Conservation (phyloP, 306 rosid species). For the Carpinus viminea region DNA sequence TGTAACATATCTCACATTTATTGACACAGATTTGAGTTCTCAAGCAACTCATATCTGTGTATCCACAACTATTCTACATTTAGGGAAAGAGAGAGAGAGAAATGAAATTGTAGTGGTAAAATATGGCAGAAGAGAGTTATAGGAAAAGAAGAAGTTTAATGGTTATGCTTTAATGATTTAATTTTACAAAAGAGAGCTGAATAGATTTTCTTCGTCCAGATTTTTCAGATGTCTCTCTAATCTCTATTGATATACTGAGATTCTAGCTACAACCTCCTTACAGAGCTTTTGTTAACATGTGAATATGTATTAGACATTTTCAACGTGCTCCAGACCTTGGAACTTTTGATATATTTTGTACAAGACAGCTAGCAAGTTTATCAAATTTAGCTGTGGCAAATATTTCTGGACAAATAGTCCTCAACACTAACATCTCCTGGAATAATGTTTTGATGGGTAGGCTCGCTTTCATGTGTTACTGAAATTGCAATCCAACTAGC, state of each 20-base stretch:
- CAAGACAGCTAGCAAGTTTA: not conserved
- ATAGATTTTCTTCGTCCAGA: not conserved
- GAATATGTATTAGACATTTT: not conserved
- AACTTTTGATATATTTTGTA: not conserved
- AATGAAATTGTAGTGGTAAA: too few relatives aligned
- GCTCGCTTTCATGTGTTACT: not conserved
- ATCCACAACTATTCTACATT: too few relatives aligned
- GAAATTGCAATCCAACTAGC: not conserved
- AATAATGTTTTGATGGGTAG: not conserved
- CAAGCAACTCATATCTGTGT: too few relatives aligned
- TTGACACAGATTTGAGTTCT: too few relatives aligned
- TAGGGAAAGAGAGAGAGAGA: too few relatives aligned
- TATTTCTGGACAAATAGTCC: not conserved
- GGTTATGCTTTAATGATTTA: not conserved
- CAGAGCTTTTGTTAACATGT: not conserved
- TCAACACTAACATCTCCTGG: not conserved
- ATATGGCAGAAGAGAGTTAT: not conserved
- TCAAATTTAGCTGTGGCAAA: not conserved
- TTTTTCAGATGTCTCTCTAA: constrained; percentile 6
- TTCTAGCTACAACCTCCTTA: not conserved
- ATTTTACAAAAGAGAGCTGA: not conserved
- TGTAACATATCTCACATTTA: too few relatives aligned
- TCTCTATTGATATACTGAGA: not conserved
- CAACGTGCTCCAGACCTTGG: not conserved
- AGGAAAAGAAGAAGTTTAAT: not conserved